Base-by-base conservation (phyloP, 192 early-diverging fungal genomes). In the Spinellus fusiger region DNA sequence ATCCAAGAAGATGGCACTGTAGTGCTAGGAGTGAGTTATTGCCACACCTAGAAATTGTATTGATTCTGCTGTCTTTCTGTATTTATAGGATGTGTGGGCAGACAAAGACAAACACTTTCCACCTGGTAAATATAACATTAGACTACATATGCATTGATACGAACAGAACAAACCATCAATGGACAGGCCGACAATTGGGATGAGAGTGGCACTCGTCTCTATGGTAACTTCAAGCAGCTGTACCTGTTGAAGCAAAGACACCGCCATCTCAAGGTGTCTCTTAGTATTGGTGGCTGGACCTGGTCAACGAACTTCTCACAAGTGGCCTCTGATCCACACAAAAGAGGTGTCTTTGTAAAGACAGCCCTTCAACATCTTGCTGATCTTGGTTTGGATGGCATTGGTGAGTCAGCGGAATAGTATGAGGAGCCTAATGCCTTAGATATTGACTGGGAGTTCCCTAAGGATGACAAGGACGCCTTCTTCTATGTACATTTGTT, bases 371-470 rank as follows among this genome's bases (percentile, higher is more conserved):
- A 73, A 23, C 50, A 80, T 31, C 49, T 84, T 49, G 66, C 68
- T 44, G 65, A 84, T 63, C 51, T 80, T 20, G 78, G 78, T 4
- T 38, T 81, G 15, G 82, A 84, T 73, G 82, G 82, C 13, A 65
- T 84, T 27, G 82, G 77, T 63, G 68, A 35, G 27, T 18, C 18
- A n/a, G 40, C 35, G 5, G 0, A 5, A 10, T 12, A 29, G 4
- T 2, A 29, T 28, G 16, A 29, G 9, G n/a, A 15, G 15, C 15
- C 3, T 18, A 38, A 40, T 8, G 34, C 9, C 13, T 22, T 60
- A 70, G 85, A 88, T 59, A 86, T 88, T 61, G 86, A 88, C 59
- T 89, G 88, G 90, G 90, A 92, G 69, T 91, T 86, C 53, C 90
- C 90, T 18, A 80, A 83, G 26, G 80, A 83, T 59, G 76, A 76